phyloP scores from a whole-genome alignment of 2,329 filamentous ascomycete genomes.

The Aspergillus ibericus region DNA sequence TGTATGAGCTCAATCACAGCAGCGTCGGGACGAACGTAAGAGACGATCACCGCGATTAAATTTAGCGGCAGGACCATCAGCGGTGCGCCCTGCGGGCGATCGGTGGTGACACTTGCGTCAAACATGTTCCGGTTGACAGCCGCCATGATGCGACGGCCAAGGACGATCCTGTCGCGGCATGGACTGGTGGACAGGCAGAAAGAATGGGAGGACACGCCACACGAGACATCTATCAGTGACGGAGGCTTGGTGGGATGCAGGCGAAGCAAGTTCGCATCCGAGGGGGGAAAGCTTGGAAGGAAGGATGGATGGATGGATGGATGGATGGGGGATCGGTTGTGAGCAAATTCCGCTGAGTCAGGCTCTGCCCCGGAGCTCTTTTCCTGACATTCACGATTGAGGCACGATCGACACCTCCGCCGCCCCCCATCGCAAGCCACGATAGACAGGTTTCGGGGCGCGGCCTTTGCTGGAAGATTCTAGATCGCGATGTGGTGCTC shows the following conservation, averaged over 20 bases:
- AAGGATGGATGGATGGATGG: background rate
- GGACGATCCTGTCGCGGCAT: slow-evolving; percentile 28
- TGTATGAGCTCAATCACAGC: background rate
- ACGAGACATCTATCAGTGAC: background rate
- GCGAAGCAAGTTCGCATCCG: background rate
- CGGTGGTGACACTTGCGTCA: slow-evolving; percentile 33
- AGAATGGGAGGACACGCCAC: slow-evolving; percentile 8
- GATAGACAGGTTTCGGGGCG: too few relatives aligned
- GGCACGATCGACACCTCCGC: too few relatives aligned
- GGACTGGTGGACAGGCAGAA: slow-evolving; percentile 19
- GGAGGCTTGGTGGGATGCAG: background rate
- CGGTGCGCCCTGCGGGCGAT: slow-evolving; percentile 31
- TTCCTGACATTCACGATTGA: too few relatives aligned
- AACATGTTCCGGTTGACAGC: slow-evolving; percentile 46
- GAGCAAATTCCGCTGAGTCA: background rate
- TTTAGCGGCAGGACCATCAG: slow-evolving; percentile 55
- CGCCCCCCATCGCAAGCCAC: too few relatives aligned
- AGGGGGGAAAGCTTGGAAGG: background rate
- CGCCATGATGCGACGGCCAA: slow-evolving; percentile 41
- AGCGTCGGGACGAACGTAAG: slow-evolving; percentile 45
- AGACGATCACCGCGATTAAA: slow-evolving; percentile 58
- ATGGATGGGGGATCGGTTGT: background rate
- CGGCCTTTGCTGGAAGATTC: too few relatives aligned
- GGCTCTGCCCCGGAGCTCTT: too few relatives aligned
- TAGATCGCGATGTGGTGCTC: too few relatives aligned